Percentiles rank a stretch among this genome's conserved stretches.
Evolutionary conservation across 495 filamentous ascomycete species (phyloP).

Genomic region (Cudoniella acicularis): DNA sequence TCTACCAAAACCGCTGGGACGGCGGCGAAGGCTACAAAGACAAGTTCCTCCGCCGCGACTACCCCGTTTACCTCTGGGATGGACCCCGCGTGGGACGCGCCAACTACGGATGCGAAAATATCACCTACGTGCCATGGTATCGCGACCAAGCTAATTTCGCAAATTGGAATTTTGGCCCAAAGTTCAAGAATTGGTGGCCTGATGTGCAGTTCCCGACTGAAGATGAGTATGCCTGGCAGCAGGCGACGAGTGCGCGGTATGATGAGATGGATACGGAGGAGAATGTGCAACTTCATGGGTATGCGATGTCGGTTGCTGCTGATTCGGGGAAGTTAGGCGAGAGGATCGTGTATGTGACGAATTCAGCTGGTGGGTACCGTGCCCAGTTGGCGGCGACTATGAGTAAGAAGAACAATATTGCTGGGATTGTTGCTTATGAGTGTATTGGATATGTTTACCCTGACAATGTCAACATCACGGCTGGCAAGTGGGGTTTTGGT

Average conservation of each 20-base stretch:
- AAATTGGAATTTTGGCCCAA: slow-evolving; percentile 43
- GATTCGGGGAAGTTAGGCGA: slow-evolving; percentile 41
- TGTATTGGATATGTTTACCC: slow-evolving; percentile 42
- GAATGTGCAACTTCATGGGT: slow-evolving; percentile 37
- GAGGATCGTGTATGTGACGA: slow-evolving; percentile 41
- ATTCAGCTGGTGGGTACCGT: slow-evolving; percentile 41
- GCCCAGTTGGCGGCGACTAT: slow-evolving; percentile 38
- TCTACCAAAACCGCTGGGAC: slow-evolving; percentile 45
- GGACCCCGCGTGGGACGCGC: slow-evolving; percentile 42
- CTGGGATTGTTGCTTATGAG: slow-evolving; percentile 46
- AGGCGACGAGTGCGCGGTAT: slow-evolving; percentile 40
- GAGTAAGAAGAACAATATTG: slow-evolving; percentile 41
- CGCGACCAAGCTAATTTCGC: slow-evolving; percentile 40
- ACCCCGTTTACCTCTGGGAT: slow-evolving; percentile 47
- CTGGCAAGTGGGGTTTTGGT: slow-evolving; percentile 30
- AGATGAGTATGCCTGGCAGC: slow-evolving; percentile 36
- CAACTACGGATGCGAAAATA: slow-evolving; percentile 40
- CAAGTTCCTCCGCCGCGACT: slow-evolving; percentile 43
- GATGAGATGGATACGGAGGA: slow-evolving; percentile 38
- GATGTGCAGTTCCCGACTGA: slow-evolving; percentile 40
- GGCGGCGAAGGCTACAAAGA: slow-evolving; percentile 48
- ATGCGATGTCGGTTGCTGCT: slow-evolving; percentile 39
- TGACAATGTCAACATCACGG: slow-evolving; percentile 34
- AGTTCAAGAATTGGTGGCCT: slow-evolving; percentile 37
- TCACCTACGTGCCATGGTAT: slow-evolving; percentile 34